Conservation (phyloP, 202 grass and related monocot species). For the Cymbopogon flexuosus region DNA sequence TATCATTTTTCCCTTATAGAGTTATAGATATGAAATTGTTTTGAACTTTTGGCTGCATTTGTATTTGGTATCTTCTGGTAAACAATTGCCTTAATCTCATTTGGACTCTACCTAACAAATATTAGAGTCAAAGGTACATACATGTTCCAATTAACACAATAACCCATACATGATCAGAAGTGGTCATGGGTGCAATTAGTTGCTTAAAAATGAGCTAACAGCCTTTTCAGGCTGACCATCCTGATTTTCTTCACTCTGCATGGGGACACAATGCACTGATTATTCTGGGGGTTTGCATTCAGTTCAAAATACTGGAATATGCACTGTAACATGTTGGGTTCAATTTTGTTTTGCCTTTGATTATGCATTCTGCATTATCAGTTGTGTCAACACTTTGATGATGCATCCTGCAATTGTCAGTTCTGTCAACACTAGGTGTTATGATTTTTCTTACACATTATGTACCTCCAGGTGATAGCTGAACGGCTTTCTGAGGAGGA, state of each 20-base stretch:
- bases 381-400: not conserved
- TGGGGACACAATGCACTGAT: not conserved
- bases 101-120: not conserved
- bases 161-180: not conserved
- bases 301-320: not conserved
- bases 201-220: not conserved
- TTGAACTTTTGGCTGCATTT: not conserved
- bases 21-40: not conserved
- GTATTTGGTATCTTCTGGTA: not conserved
- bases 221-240: not conserved
- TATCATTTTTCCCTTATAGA: not conserved
- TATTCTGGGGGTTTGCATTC: not conserved
- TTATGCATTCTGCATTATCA: not conserved
- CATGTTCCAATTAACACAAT: not conserved
- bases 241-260: conserved; percentile 1
- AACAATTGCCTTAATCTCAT: not conserved
- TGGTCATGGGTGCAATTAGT: not conserved
- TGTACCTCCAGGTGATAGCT: conserved; percentile 64
- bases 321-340: not conserved
- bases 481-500: conserved; percentile 89
- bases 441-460: conserved; percentile 1
- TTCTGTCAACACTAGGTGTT: not conserved
- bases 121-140: not conserved
- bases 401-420: not conserved
- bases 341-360: not conserved